Evolutionary conservation across 2,329 filamentous ascomycete species (phyloP), one percentile per base, ranked within the genome.

Genomic region (Penicillium polonicum): DNA sequence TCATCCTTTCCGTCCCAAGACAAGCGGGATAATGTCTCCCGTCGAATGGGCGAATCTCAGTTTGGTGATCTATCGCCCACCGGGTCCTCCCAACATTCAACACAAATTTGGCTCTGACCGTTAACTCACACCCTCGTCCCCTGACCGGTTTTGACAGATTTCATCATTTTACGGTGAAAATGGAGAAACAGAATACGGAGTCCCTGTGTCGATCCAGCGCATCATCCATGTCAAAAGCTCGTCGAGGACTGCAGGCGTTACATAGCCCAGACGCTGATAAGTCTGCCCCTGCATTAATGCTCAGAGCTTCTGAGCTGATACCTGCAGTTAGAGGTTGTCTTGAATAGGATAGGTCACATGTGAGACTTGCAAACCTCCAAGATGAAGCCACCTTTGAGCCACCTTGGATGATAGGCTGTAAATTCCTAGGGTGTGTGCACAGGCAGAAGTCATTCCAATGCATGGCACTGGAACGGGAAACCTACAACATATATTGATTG

Each of bases 201-300:
- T n/a, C 8, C 15, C 42, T 44, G 6, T 35, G 29, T 25, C 23
- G 5, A 44, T 13, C 15, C 12, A n/a, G 8, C 17, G 23, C 17
- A 5, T 13, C 23, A 23, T 55, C 36, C 29, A 21, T 51, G 29
- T n/a, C 29, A 41, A 52, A 7, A 25, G 38, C 21, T 39, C 31
- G 19, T 29, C n/a, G n/a, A 7, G 23, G 8, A 10, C 48, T 31
- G 15, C 7, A 2, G 25, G 31, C 7, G 6, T 50, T 23, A 25
- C 31, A 31, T 31, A 23, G 27, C 36, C 39, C 29, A 48, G 35
- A 36, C 15, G 27, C 23, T 48, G 36, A 48, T 46, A 35, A 43
- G 9, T 23, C 13, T 23, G n/a, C 49, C 55, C 55, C 49, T 57
- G 55, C 55, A 53, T 57, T 23, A 48, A 41, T 36, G 19, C 21